Evolutionary conservation across 2,329 filamentous ascomycete genomes (phyloP).

Genomic region (Penicillium hordei): DNA sequence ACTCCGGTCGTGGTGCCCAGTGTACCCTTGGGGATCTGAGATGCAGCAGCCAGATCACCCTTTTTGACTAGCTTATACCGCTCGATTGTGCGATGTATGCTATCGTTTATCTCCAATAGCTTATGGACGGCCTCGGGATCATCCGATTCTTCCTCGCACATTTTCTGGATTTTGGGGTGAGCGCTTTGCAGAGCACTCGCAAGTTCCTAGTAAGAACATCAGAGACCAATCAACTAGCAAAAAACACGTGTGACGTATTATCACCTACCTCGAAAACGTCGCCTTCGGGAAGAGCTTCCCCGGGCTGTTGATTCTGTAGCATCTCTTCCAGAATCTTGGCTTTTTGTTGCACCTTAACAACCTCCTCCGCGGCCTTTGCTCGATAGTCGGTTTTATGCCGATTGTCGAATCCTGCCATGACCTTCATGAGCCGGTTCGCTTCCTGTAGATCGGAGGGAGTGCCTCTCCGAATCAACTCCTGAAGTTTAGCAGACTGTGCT

Average conservation of each 20-base stretch:
- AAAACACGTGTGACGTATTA: not conserved
- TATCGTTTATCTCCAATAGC: conserved; percentile 95
- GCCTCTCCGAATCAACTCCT: conserved; percentile 90
- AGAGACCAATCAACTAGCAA: not conserved
- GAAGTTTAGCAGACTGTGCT: conserved; percentile 95
- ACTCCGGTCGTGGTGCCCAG: conserved; percentile 66
- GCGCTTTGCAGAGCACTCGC: conserved; percentile 86
- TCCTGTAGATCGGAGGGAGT: conserved; percentile 92
- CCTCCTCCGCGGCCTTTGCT: conserved; percentile 94
- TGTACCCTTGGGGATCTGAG: conserved; percentile 79
- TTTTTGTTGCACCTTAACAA: conserved; percentile 93
- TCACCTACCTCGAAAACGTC: conserved; percentile 64
- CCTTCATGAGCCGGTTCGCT: conserved; percentile 96
- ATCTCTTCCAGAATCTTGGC: conserved; percentile 89
- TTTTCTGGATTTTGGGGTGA: conserved; percentile 98
- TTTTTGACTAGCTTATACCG: conserved; percentile 95
- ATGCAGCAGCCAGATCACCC: conserved; percentile 81
- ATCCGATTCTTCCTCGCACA: conserved; percentile 98
- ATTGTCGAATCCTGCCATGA: conserved; percentile 97
- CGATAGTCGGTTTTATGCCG: conserved; percentile 95
- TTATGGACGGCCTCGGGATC: conserved; percentile 95
- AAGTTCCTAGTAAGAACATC: conserved; percentile 62
- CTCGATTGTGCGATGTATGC: conserved; percentile 95
- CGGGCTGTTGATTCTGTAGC: conserved; percentile 76
- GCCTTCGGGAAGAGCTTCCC: conserved; percentile 72